Base-by-base conservation (phyloP, 2,329 filamentous ascomycete species). In the Talaromyces amestolkiae region DNA sequence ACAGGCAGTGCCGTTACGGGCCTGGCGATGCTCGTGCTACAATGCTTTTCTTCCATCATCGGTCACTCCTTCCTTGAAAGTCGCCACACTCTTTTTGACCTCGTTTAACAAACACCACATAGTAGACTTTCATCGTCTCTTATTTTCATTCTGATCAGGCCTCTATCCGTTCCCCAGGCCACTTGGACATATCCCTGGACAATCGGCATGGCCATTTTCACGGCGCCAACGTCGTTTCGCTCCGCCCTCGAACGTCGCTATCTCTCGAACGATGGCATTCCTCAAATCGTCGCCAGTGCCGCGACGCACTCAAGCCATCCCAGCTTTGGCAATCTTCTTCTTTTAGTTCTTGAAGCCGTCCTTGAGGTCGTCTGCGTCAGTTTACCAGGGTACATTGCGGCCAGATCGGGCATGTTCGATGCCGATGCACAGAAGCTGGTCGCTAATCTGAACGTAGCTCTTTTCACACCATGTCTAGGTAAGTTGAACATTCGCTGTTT, bases 401-500 rank as follows among this genome's bases (percentile, higher is more conserved):
- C 95, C 13, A 85, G 91, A 45, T 85, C 92, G 72, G 95, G 95
- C 76, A 91, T 97, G 81, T 98, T 99, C 79, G 92, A 96, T 79
- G 92, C 92, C 69, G 93, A 97, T 61, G 91, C 93, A 77, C 95
- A 99, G 78, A 98, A 97, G 79, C 96, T 99, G 75, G 84, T 97
- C 60, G 94, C 95, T 63, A 97, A 99, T 75, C 84, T 99, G 71
- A 99, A 99, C 77, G 93, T 97, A 66, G 91, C 91, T 81, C 85
- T 99, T 49, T 99, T 99, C 79, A 99, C 95, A 35, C 95, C 95
- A 69, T 98, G 95, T 77, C 87, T 99, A 69, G 96, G 92, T 96
- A 87, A 68, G 89, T 49, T 9, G 17, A 11, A 7, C 9, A 35
- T 22, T 19, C 19, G 6, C 13, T 39, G 4, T 3, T 31, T 31